Conservation (phyloP, 2,329 filamentous ascomycete species). For the Colletotrichum costaricense region DNA sequence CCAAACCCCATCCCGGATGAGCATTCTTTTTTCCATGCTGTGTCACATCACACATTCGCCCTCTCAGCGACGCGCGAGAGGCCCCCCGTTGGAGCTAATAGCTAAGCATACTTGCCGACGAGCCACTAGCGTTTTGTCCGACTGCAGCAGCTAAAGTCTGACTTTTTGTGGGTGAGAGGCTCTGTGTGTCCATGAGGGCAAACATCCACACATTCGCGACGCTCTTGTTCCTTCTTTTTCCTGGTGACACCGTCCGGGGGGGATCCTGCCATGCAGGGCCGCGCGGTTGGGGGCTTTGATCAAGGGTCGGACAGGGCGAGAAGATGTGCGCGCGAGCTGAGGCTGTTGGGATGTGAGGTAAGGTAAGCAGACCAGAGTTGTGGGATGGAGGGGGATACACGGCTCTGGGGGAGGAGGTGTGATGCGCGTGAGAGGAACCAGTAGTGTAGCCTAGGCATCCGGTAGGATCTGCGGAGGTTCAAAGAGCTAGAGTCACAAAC, state of each 20-base stretch:
- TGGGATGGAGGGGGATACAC: background rate
- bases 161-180: background rate
- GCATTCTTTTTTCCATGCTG: background rate
- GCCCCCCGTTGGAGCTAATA: background rate
- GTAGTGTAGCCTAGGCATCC: slow-evolving; percentile 12
- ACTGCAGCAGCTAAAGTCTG: slow-evolving; percentile 10
- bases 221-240: background rate
- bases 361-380: background rate
- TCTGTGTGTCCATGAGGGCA: background rate
- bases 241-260: background rate
- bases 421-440: background rate
- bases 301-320: background rate
- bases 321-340: background rate
- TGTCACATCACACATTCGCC: background rate
- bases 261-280: slow-evolving; percentile 20
- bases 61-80: too few species aligned
- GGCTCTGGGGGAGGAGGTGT: background rate
- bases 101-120: slow-evolving; percentile 15
- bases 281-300: slow-evolving; percentile 8
- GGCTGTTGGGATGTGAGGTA: background rate
- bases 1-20: slow-evolving; percentile 31
- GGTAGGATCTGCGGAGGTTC: slow-evolving; percentile 21
- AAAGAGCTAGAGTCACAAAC: slow-evolving; percentile 14
- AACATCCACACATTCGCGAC: background rate
- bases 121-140: slow-evolving; percentile 3